Evolutionary conservation across 2,329 filamentous ascomycete species (phyloP).

Genomic region (Pseudopithomyces chartarum): DNA sequence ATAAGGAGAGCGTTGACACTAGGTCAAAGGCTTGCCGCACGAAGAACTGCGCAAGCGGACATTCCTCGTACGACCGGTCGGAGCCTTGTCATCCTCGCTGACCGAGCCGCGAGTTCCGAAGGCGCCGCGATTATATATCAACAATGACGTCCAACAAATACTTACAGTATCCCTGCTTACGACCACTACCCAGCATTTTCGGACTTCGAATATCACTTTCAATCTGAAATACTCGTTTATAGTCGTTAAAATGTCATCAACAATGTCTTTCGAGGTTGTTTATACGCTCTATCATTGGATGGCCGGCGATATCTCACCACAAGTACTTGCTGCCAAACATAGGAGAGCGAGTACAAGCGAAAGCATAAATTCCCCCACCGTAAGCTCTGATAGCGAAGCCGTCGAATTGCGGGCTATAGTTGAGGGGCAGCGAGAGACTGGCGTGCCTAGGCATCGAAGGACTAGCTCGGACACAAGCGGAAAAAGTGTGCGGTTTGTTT

Average conservation of each 20-base stretch:
- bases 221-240: not conserved
- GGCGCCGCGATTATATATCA: constrained; percentile 3
- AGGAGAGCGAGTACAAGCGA: not conserved
- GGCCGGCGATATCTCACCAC: constrained; percentile 1
- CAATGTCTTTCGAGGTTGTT: constrained; percentile 4
- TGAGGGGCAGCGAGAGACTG: not conserved
- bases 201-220: not conserved
- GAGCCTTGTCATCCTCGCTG: not conserved
- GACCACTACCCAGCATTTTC: not conserved
- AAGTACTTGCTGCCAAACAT: not conserved
- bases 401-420: not conserved
- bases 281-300: constrained; percentile 7
- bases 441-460: not conserved
- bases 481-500: constrained; percentile 1
- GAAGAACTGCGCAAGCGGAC: not conserved
- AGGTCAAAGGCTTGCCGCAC: not conserved
- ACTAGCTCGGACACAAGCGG: not conserved
- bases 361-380: not conserved
- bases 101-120: constrained; percentile 4
- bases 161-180: not conserved
- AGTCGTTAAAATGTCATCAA: not conserved
- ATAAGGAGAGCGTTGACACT: not conserved
- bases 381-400: not conserved
- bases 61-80: constrained; percentile 5
- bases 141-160: not conserved